A percentile compares a stretch with the other conserved stretches of the same genome.
phyloP scores from a whole-genome alignment of 2,329 filamentous ascomycete species.

The Penicillium decumbens region DNA sequence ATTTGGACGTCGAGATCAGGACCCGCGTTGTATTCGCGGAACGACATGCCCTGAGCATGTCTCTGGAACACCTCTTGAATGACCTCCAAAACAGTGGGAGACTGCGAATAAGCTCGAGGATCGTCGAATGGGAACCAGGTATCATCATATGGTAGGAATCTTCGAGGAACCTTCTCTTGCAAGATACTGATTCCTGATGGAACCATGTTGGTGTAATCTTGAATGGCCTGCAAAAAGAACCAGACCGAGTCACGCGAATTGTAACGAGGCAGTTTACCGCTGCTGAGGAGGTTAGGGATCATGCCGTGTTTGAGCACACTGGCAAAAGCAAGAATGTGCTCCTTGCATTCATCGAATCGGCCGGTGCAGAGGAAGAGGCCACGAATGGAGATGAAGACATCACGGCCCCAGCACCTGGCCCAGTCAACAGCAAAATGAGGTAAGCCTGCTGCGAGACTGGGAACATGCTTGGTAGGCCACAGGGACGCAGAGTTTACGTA shows the following conservation, averaged over 20 bases:
- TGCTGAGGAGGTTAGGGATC: conserved; percentile 90
- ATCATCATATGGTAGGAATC: conserved; percentile 93
- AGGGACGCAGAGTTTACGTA: conserved; percentile 85
- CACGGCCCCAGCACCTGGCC: conserved; percentile 95
- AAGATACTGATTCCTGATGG: conserved; percentile 75
- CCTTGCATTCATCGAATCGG: conserved; percentile 79
- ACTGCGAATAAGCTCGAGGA: conserved; percentile 73
- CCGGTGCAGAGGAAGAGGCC: conserved; percentile 89
- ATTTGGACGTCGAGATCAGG: conserved; percentile 86
- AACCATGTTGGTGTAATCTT: conserved; percentile 80
- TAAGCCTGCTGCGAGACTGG: conserved; percentile 83
- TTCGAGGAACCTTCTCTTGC: conserved; percentile 69
- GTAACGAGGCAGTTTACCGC: conserved; percentile 80
- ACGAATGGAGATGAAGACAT: conserved; percentile 92
- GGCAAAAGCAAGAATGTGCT: conserved; percentile 91
- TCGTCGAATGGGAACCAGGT: conserved; percentile 86
- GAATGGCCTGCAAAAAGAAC: conserved; percentile 96
- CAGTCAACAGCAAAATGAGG: conserved; percentile 92
- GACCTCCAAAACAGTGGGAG: conserved; percentile 79
- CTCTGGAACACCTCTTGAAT: conserved; percentile 91
- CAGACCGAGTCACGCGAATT: conserved; percentile 95
- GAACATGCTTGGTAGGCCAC: conserved; percentile 78
- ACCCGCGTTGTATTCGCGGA: conserved; percentile 91
- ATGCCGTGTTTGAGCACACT: conserved; percentile 97
- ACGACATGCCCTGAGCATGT: conserved; percentile 85